These are phyloP conservation scores for Senna siamea DNA, from an alignment of 306 rosid species.

Conservation along the genomic window DNA sequence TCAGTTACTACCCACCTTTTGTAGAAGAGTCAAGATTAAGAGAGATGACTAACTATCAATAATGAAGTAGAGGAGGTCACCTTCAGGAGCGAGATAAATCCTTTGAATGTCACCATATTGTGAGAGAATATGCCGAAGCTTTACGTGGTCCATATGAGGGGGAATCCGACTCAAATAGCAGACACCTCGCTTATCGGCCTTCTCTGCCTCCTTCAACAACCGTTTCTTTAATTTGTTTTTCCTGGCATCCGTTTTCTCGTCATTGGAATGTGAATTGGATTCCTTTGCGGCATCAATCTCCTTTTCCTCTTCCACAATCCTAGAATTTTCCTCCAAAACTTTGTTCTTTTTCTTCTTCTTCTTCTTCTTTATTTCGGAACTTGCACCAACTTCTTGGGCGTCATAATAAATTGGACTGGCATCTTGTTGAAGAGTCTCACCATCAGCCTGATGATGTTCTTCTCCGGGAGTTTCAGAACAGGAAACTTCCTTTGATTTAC, in stretches of 20 bases:
- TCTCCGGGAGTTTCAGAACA: background rate
- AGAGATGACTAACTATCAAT: background rate
- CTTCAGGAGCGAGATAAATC: slow-evolving; percentile 73
- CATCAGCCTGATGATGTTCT: background rate
- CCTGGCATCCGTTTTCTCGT: slow-evolving; percentile 17
- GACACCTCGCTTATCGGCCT: slow-evolving; percentile 67
- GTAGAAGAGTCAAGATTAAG: too few relatives aligned
- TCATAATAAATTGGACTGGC: background rate
- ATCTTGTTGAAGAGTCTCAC: background rate
- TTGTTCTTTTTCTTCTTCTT: background rate
- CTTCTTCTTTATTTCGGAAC: slow-evolving; percentile 1
- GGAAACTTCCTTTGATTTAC: background rate
- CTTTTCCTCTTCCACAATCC: slow-evolving; percentile 1
- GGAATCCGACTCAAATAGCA: slow-evolving; percentile 87
- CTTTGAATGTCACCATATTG: slow-evolving; percentile 73
- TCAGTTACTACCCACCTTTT: too few relatives aligned
- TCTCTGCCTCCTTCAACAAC: slow-evolving; percentile 52
- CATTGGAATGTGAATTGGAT: background rate
- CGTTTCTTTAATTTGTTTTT: slow-evolving; percentile 48
- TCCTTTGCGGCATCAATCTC: background rate
- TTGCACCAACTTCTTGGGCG: background rate
- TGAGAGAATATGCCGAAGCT: slow-evolving; percentile 73
- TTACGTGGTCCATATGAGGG: slow-evolving; percentile 77
- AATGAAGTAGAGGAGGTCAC: slow-evolving; percentile 32
- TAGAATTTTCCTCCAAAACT: slow-evolving; percentile 11